Percentiles rank a stretch among this genome's conserved stretches.
Evolutionary conservation across 2,329 filamentous ascomycete genomes (phyloP).

Genomic region (Rugonectria rugulosa): DNA sequence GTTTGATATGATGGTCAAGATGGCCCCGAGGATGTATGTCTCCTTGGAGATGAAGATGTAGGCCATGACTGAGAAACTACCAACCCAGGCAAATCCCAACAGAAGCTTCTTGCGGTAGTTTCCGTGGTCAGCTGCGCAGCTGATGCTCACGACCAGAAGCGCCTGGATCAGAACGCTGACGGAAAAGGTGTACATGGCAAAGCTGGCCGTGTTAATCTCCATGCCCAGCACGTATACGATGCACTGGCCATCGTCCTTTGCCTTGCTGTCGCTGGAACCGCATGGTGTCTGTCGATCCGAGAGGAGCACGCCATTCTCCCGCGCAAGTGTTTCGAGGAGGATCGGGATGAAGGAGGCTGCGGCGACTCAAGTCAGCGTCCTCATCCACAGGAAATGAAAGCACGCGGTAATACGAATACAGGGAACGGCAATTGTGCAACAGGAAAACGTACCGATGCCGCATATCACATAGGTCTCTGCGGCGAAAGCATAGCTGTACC

Average conservation of each 20-base stretch:
- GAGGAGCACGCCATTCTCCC: constrained; percentile 88
- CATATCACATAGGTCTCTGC: constrained; percentile 97
- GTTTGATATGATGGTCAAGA: constrained; percentile 90
- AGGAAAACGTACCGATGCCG: constrained; percentile 64
- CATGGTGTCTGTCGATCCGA: constrained; percentile 81
- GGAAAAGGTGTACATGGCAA: constrained; percentile 98
- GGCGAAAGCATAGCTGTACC: constrained; percentile 97
- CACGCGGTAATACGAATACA: neutral
- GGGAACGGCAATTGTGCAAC: neutral
- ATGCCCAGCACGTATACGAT: constrained; percentile 82
- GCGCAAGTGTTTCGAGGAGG: constrained; percentile 88
- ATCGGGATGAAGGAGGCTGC: constrained; percentile 94
- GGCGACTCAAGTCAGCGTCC: constrained; percentile 13
- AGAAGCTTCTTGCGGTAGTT: constrained; percentile 89
- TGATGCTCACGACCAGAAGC: constrained; percentile 93
- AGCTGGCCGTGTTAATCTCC: constrained; percentile 94
- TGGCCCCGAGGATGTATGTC: constrained; percentile 79
- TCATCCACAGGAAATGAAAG: neutral
- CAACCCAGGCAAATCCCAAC: constrained; percentile 82
- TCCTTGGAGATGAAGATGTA: constrained; percentile 81
- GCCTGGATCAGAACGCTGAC: constrained; percentile 90
- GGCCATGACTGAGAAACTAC: constrained; percentile 84
- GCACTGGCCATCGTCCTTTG: constrained; percentile 70
- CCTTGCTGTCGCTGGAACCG: constrained; percentile 66
- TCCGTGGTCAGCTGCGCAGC: constrained; percentile 93